Percentiles rank a stretch among this genome's conserved stretches.
These are phyloP conservation scores for Guadua angustifolia DNA, from an alignment of 176 grass and related monocot species.

Conservation along the genomic window DNA sequence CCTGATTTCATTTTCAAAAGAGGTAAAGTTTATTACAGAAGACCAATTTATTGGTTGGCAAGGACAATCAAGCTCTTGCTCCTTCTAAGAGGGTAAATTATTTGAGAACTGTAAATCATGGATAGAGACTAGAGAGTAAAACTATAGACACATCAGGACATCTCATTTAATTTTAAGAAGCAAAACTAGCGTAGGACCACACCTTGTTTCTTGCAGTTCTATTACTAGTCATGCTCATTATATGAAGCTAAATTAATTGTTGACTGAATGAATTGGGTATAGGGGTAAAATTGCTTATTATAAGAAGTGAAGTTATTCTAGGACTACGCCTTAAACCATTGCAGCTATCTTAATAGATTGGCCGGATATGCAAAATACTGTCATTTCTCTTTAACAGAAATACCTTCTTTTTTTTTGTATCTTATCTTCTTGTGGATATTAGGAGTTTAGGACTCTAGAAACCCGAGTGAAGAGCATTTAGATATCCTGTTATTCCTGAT, in stretches of 20 bases:
- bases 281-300: not conserved
- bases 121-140: not conserved
- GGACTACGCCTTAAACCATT: not conserved
- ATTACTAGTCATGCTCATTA: not conserved
- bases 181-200: not conserved
- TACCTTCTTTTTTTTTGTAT: not conserved
- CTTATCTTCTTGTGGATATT: conserved; percentile 5
- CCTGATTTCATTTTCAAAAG: conserved; percentile 5
- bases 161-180: conserved; percentile 1
- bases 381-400: not conserved
- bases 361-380: not conserved
- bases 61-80: not conserved
- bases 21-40: conserved; percentile 38
- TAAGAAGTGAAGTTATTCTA: not conserved
- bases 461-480: not conserved
- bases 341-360: not conserved
- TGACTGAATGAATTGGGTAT: not conserved
- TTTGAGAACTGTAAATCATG: not conserved
- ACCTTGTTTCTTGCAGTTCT: not conserved
- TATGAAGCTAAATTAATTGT: not conserved
- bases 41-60: not conserved
- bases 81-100: not conserved
- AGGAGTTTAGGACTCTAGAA: not conserved
- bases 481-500: not conserved
- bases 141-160: not conserved